phyloP scores from a whole-genome alignment of 2,329 filamentous ascomycete species.

The Coniochaeta sp. region DNA sequence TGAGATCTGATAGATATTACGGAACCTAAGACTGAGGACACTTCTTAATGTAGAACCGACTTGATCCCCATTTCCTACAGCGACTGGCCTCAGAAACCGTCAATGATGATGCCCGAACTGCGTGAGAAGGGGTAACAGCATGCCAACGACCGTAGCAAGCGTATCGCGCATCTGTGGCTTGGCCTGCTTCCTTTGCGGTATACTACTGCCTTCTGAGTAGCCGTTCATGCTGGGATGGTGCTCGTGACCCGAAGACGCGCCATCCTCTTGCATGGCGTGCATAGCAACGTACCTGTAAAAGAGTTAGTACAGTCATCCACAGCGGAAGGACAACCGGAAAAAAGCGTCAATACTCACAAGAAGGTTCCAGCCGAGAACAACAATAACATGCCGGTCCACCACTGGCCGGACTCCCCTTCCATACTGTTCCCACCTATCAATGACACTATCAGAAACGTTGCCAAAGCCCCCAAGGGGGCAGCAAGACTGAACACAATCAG shows the following conservation, averaged over 20 bases:
- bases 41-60: constrained; percentile 8
- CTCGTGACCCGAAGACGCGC: constrained; percentile 41
- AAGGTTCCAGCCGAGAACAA: constrained; percentile 97
- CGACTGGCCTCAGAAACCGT: neutral
- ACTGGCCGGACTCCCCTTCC: constrained; percentile 58
- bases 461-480: constrained; percentile 76
- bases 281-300: constrained; percentile 79
- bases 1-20: neutral
- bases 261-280: constrained; percentile 91
- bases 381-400: constrained; percentile 87
- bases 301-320: constrained; percentile 12
- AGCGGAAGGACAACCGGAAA: constrained; percentile 1
- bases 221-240: constrained; percentile 42
- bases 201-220: constrained; percentile 39
- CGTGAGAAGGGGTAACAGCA: constrained; percentile 70
- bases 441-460: constrained; percentile 74
- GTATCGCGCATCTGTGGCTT: constrained; percentile 61
- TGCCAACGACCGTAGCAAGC: constrained; percentile 63
- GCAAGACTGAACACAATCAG: constrained; percentile 87
- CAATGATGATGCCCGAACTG: constrained; percentile 70
- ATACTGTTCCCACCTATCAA: constrained; percentile 57
- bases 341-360: constrained; percentile 54
- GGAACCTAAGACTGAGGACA: too few species aligned
- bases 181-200: constrained; percentile 40
- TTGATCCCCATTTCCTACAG: neutral